Percentiles rank a stretch among this genome's conserved stretches.
Evolutionary conservation across 805 yeast genomes (phyloP).

Genomic region (Lipomyces sp.): DNA sequence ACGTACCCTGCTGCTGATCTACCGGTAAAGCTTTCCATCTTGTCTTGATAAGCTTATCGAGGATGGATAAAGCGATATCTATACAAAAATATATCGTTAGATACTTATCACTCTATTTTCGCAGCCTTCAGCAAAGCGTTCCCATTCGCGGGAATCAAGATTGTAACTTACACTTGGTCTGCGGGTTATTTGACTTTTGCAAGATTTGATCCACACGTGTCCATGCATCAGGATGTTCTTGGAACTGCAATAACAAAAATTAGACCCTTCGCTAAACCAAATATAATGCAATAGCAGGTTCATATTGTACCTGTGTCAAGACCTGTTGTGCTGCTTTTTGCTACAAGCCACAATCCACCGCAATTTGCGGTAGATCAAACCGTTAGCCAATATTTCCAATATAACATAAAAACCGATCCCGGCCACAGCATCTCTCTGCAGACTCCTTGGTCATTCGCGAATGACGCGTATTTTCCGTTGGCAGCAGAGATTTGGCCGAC

Average conservation of each 20-base stretch:
- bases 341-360: constrained; percentile 24
- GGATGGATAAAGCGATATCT: constrained; percentile 79
- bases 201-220: constrained; percentile 87
- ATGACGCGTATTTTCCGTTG: neutral
- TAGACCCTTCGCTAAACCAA: neutral
- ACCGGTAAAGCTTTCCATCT: constrained; percentile 93
- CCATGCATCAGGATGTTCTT: constrained; percentile 96
- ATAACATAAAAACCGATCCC: neutral
- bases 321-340: constrained; percentile 49
- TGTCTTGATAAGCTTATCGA: constrained; percentile 86
- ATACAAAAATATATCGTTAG: constrained; percentile 1
- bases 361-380: neutral
- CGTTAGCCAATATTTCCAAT: neutral
- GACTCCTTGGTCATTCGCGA: neutral
- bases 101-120: neutral
- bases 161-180: constrained; percentile 66
- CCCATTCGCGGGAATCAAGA: neutral
- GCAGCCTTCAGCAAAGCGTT: neutral
- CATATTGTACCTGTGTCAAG: constrained; percentile 42
- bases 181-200: constrained; percentile 76
- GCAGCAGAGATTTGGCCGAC: neutral
- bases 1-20: constrained; percentile 68
- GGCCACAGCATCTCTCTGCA: neutral
- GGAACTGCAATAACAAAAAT: constrained; percentile 57
- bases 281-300: neutral